Percentiles rank a stretch among this genome's conserved stretches.
These are phyloP conservation scores for Scheffersomyces ergatensis DNA, from an alignment of 805 yeast genomes.

Conservation along the genomic window DNA sequence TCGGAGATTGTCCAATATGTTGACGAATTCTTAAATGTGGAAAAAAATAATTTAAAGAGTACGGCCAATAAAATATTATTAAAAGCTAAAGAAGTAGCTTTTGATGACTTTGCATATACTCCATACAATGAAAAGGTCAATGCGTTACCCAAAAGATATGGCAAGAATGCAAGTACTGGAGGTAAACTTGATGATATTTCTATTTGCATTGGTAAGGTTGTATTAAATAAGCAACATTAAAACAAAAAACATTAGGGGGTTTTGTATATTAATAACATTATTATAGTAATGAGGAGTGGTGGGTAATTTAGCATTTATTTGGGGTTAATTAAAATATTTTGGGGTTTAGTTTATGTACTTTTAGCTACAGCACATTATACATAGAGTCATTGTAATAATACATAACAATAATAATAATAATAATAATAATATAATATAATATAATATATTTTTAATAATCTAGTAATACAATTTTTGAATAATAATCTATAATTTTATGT, in stretches of 20 bases:
- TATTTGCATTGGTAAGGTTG: conserved; percentile 46
- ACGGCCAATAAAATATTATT: conserved; percentile 40
- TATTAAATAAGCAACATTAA: not conserved
- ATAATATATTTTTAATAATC: not conserved
- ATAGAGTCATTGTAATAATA: too few relatives aligned
- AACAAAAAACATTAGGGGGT: not conserved
- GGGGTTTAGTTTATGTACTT: too few relatives aligned
- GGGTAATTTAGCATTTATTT: not conserved
- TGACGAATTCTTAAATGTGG: conserved; percentile 24
- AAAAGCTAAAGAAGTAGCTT: conserved; percentile 48
- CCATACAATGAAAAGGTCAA: conserved; percentile 54
- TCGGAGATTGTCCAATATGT: conserved; percentile 43
- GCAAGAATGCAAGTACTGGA: conserved; percentile 38
- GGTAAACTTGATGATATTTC: conserved; percentile 58
- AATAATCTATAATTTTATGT: too few relatives aligned
- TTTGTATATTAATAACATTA: conserved; percentile 1
- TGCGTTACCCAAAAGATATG: conserved; percentile 31
- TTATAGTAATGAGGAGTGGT: not conserved
- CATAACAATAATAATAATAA: conserved; percentile 2
- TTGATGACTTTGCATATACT: conserved; percentile 50
- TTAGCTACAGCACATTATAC: too few relatives aligned
- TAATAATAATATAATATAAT: not conserved
- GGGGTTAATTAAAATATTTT: not conserved
- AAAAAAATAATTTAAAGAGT: conserved; percentile 30
- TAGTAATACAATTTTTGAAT: conserved; percentile 1